phyloP scores from a whole-genome alignment of 768 basidiomycete species.

The Serpula lacrymans region DNA sequence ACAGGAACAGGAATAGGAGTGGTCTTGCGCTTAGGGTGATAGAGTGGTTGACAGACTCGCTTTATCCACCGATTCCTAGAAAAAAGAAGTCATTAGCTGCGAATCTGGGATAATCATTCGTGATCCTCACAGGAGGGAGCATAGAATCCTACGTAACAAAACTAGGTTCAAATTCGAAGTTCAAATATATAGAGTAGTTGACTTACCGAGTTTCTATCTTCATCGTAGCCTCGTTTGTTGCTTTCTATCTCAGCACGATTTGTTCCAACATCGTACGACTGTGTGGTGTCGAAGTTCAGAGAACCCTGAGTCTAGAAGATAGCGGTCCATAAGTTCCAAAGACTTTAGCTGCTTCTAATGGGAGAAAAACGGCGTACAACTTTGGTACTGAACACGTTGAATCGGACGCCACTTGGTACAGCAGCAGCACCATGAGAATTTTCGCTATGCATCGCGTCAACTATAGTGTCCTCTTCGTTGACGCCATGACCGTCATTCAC shows the following conservation, averaged over 20 bases:
- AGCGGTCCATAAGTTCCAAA: not conserved
- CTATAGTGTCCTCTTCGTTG: conserved; percentile 20
- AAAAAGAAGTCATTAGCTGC: conserved; percentile 5
- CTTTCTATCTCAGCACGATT: too few relatives aligned
- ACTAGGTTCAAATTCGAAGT: too few relatives aligned
- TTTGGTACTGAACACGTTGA: conserved; percentile 13
- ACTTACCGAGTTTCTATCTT: too few relatives aligned
- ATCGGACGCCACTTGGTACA: conserved; percentile 8
- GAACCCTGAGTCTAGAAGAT: conserved; percentile 14
- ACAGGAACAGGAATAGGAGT: too few relatives aligned
- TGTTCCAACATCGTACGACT: too few relatives aligned
- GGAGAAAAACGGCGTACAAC: conserved; percentile 9
- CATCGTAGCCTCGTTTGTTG: too few relatives aligned
- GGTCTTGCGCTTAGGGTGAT: too few relatives aligned
- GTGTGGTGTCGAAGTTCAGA: too few relatives aligned
- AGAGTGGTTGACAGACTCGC: conserved; percentile 1
- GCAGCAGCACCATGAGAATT: conserved; percentile 3
- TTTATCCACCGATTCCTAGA: not conserved
- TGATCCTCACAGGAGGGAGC: too few relatives aligned
- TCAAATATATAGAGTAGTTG: too few relatives aligned
- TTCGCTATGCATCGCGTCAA: conserved; percentile 4
- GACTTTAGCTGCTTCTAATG: too few relatives aligned
- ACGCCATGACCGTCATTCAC: conserved; percentile 14
- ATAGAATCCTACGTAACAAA: too few relatives aligned
- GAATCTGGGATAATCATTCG: not conserved